Base-by-base conservation (phyloP, 2,329 filamentous ascomycete genomes). In the Fusarium sp. region DNA sequence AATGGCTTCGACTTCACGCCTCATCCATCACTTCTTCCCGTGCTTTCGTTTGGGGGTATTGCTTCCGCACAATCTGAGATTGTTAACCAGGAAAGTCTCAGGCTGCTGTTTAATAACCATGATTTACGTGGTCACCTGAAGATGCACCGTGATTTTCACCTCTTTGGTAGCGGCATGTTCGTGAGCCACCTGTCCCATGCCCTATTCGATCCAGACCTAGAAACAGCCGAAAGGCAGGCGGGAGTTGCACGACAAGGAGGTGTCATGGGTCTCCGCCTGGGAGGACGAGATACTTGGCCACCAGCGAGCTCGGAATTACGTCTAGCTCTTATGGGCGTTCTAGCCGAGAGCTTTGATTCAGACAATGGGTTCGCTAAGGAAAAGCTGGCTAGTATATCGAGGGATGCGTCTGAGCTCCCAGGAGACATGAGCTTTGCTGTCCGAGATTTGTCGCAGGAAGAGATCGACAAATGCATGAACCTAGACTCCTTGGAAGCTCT, bases 231-330 rank as follows among this genome's bases (percentile, higher is more conserved):
- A 79, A 88, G 93, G 48, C 89, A 89, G 56, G 85, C 89, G 24
- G 94, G 94, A 7, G 86, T 92, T 38, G 89, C 93, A 50, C 88
- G 91, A 14, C 89, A 89, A 51, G 92, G 93, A 55, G 89, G 91
- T 66, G 85, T 89, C 20, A 96, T 97, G 87, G 96, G 96, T 2
- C 86, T 98, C 45, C 92, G 95, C 45, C 86, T 98, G 2, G 93
- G 93, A n/a, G 90, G 89, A 5, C 89, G 94, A 77, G 91, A 94
- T 62, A 94, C 88, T 38, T 98, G 96, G 96, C 96, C 96, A 32
- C 96, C 96, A 9, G 95, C 95, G 30, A 97, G 94, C 81, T 98
- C 95, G 1, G 96, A 98, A 81, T 84, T 99, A n/a, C 90, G 95
- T 15, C 87, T 98, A 10, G 94, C 94, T 1, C 86, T 99, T 24